Evolutionary conservation across 345 rosid genomes (phyloP), one percentile per base, ranked within the genome.

Genomic region (Citrus maxima): DNA sequence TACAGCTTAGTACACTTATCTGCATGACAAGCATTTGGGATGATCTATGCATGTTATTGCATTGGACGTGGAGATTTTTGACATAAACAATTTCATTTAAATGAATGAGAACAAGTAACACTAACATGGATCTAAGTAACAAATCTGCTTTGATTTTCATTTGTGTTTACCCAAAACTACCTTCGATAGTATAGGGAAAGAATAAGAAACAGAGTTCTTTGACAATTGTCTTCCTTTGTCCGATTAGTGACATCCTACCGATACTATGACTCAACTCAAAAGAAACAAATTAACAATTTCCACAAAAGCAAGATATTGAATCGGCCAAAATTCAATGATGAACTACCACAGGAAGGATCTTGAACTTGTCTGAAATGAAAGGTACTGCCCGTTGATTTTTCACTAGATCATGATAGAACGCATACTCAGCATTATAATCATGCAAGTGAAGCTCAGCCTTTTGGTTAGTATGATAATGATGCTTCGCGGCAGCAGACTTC

Each of bases 381-480:
- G 99, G 99, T 64, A 95, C 80, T 7, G 88, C 90, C 73, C 6
- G 83, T 3, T 93, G 95, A 78, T 83, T 85, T 72, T 79, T 74
- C 77, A 86, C 85, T 78, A 95, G 34, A 77, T 93, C 98, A 0
- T 18, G 88, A 72, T 93, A 95, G 68, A 93, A 77, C 12, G 64
- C 90, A 51, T 95, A 95, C 73, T 95, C 99, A 0, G 99, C 98
- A 74, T 83, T 89, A 67, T 95, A 95, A 82, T 95, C 98, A 75
- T 95, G 99, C 75, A 95, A 82, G 21, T 32, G 73, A 10, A 95
- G 92, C 92, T 95, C 99, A 9, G 87, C 86, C 83, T 91, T 95
- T 79, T 95, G 98, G 81, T 89, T 95, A 9, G 96, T 90, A 82
- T 95, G 97, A 77, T 95, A 93, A 83, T 95, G 98, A 32, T 92